Base-by-base conservation (phyloP, 768 basidiomycete species). In the Agrocybe pediades region DNA sequence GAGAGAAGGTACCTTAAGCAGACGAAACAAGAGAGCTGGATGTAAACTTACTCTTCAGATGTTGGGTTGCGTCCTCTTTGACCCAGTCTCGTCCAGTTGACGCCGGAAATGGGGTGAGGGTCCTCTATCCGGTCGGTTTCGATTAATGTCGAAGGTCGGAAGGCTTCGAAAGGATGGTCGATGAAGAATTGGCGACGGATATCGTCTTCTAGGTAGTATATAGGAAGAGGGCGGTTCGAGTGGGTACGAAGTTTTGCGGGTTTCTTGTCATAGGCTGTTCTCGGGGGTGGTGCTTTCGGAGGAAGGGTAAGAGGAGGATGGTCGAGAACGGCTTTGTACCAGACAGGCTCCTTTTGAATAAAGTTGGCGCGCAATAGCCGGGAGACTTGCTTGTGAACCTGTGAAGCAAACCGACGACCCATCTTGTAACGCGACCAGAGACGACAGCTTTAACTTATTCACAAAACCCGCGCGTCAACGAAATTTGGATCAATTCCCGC, bases 91-190 rank as follows among this genome's bases (percentile, higher is more conserved):
- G 78, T 86, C 97, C 97, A 99, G 19, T 74, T 71, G 44, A 64
- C 59, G 0, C 88, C 93, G 27, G 65, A 69, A 2, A 89, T 64
- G 15, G 79, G 77, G 62, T 88, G 83, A 40, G 80, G 74, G 17
- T 77, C 72, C 63, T 81, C 77, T 46, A 91, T 75, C 16, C 67
- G 68, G 17, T 75, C 83, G 15, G 77, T 78, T 71, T 99, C 97
- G 0, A 91, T 83, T 47, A 99, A 68, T 9, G 82, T 85, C 8
- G 78, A 76, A 1, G 93, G 85, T 40, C 95, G 79, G 71, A 95
- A 90, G 1, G 93, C 88, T 73, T 99, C 95, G 65, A 97, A 97
- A 6, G 97, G 95, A 68, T 97, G 95, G 74, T 99, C 97, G 39
- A 78, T 77, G 76, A 95, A 98, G 78, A 99, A 98, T 68, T 92